Conservation (phyloP, 83 land plant species). For the Isoetes engelmannii region DNA sequence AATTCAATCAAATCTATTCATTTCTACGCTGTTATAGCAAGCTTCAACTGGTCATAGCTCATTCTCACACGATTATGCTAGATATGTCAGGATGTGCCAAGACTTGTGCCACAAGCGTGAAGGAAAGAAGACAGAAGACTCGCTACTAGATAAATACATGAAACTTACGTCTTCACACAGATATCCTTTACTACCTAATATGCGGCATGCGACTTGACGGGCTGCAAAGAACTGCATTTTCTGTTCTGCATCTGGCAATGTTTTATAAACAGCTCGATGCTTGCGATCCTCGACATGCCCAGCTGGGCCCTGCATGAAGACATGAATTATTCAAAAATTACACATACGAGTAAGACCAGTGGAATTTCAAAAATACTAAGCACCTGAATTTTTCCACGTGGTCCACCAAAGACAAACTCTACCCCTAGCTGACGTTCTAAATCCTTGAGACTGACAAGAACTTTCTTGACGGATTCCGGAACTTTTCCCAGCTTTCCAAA, state of each 20-base stretch:
- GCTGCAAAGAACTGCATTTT: slow-evolving; percentile 80
- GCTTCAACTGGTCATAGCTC: too few species aligned
- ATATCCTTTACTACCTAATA: slow-evolving; percentile 81
- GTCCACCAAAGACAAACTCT: slow-evolving; percentile 41
- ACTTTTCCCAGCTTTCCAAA: slow-evolving; percentile 47
- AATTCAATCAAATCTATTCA: too few species aligned
- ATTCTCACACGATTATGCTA: too few species aligned
- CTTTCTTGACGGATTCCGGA: slow-evolving; percentile 36
- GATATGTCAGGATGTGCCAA: too few species aligned
- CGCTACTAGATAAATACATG: background rate
- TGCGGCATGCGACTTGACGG: slow-evolving; percentile 87
- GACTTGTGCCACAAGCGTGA: too few species aligned
- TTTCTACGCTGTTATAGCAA: too few species aligned
- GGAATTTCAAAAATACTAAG: too few species aligned
- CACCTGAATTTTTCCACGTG: slow-evolving; percentile 52
- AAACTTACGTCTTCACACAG: slow-evolving; percentile 69
- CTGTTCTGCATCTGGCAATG: slow-evolving; percentile 53
- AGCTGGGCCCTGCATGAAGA: slow-evolving; percentile 49
- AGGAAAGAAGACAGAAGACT: too few species aligned
- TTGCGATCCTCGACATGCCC: slow-evolving; percentile 65
- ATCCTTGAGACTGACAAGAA: slow-evolving; percentile 35
- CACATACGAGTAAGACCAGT: background rate
- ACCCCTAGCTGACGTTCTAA: slow-evolving; percentile 35
- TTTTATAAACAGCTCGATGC: slow-evolving; percentile 56
- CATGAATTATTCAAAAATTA: background rate